These are phyloP conservation scores for Neonectria punicea DNA, from an alignment of 2,329 filamentous ascomycete species.

Conservation along the genomic window DNA sequence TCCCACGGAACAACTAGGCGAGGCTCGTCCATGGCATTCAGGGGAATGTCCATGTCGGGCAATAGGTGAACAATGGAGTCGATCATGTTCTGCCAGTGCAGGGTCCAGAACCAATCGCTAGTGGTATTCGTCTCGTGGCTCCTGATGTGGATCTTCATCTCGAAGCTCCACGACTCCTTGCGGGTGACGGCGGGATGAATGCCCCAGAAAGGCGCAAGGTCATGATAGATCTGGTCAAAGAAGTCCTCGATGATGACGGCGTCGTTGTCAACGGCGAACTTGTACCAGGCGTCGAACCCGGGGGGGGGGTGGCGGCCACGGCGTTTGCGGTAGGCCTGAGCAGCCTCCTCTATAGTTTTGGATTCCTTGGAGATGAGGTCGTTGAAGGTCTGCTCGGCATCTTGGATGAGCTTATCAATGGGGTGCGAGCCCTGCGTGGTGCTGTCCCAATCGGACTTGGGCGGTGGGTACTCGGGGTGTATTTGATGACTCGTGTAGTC, in stretches of 20 bases:
- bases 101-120: conserved; percentile 68
- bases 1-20: conserved; percentile 72
- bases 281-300: conserved; percentile 70
- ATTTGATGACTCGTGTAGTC: conserved; percentile 1
- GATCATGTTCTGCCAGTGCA: conserved; percentile 66
- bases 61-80: conserved; percentile 64
- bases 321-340: conserved; percentile 66
- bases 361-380: conserved; percentile 56
- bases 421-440: conserved; percentile 50
- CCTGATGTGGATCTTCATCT: conserved; percentile 71
- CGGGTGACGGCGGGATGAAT: conserved; percentile 59
- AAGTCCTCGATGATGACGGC: conserved; percentile 71
- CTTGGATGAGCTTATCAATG: conserved; percentile 63
- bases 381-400: conserved; percentile 55
- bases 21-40: conserved; percentile 76
- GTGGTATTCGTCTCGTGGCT: conserved; percentile 61
- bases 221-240: conserved; percentile 72
- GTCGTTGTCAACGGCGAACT: conserved; percentile 62
- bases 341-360: conserved; percentile 62
- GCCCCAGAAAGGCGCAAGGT: conserved; percentile 68
- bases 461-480: conserved; percentile 16
- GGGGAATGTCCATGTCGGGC: conserved; percentile 74
- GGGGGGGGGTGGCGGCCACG: conserved; percentile 72
- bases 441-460: conserved; percentile 10
- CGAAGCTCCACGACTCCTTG: conserved; percentile 63